Conservation (phyloP, 495 filamentous ascomycete species). For the Hyaloscypha variabilis region DNA sequence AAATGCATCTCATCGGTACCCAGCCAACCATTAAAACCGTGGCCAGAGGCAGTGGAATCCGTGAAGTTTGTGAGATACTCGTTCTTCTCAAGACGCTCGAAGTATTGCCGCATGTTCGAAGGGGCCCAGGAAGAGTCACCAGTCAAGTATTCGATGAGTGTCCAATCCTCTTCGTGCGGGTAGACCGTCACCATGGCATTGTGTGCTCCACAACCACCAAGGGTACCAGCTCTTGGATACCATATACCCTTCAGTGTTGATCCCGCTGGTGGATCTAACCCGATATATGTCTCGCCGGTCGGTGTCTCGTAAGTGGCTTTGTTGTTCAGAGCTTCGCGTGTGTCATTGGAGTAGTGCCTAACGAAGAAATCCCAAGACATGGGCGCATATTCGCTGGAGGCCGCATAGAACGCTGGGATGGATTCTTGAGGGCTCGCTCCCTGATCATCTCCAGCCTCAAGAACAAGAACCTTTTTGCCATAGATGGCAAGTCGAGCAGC, state of each 20-base stretch:
- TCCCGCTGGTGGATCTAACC: slow-evolving; percentile 42
- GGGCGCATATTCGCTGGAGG: slow-evolving; percentile 42
- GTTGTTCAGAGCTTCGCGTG: slow-evolving; percentile 40
- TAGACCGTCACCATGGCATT: slow-evolving; percentile 49
- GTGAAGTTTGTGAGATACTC: slow-evolving; percentile 14
- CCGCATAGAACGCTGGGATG: slow-evolving; percentile 43
- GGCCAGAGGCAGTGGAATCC: slow-evolving; percentile 34
- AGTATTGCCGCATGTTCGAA: slow-evolving; percentile 48
- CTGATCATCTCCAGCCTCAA: slow-evolving; percentile 67
- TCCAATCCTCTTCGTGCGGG: slow-evolving; percentile 49
- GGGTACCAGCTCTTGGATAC: slow-evolving; percentile 49
- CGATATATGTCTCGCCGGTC: slow-evolving; percentile 41
- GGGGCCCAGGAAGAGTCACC: slow-evolving; percentile 45
- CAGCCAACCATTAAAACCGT: slow-evolving; percentile 58
- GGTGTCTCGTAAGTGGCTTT: slow-evolving; percentile 49
- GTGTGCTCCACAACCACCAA: slow-evolving; percentile 50
- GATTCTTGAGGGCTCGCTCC: slow-evolving; percentile 22
- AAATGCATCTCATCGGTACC: slow-evolving; percentile 33
- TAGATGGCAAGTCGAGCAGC: slow-evolving; percentile 64
- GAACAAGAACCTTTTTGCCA: slow-evolving; percentile 59
- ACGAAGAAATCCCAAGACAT: slow-evolving; percentile 53
- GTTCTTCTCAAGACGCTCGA: slow-evolving; percentile 33
- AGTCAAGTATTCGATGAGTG: slow-evolving; percentile 41
- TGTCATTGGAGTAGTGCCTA: slow-evolving; percentile 45
- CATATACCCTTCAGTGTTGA: slow-evolving; percentile 44